These are phyloP conservation scores for Lotmaria passim DNA, from an alignment of 208 protist genomes.

Conservation along the genomic window DNA sequence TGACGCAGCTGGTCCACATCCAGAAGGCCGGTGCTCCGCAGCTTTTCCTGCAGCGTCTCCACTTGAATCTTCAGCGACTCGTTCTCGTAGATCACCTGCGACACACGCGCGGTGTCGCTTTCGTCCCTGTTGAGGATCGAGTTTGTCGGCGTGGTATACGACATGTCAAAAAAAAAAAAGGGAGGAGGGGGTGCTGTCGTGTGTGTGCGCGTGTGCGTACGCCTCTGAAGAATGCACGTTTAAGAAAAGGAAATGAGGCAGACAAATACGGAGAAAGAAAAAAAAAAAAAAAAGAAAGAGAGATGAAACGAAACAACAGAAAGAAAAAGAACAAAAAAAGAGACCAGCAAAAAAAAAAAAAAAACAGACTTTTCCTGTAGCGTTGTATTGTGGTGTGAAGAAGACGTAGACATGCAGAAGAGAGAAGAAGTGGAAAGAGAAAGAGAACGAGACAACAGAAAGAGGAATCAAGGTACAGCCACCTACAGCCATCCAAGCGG, in stretches of 20 bases:
- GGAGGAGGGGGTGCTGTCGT: not conserved
- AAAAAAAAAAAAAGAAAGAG: not conserved
- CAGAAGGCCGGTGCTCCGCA: slow-evolving; percentile 44
- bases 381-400: too few relatives aligned
- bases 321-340: not conserved
- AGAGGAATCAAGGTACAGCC: too few relatives aligned
- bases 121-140: slow-evolving; percentile 40
- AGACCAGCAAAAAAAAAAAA: not conserved
- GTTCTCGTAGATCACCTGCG: slow-evolving; percentile 62
- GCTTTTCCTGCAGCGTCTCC: slow-evolving; percentile 33
- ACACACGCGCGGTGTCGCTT: slow-evolving; percentile 19
- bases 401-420: not conserved
- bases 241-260: not conserved
- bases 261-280: not conserved
- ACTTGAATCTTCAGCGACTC: slow-evolving; percentile 65
- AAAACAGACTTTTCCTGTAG: too few relatives aligned
- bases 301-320: not conserved
- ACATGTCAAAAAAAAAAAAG: slow-evolving; percentile 25
- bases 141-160: slow-evolving; percentile 35
- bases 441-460: too few relatives aligned
- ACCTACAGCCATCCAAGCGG: too few relatives aligned
- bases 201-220: not conserved
- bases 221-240: not conserved
- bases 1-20: slow-evolving; percentile 28
- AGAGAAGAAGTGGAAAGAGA: not conserved